Conservation (phyloP, 2,329 filamentous ascomycete species). For the Fusarium brevicatenulatum region DNA sequence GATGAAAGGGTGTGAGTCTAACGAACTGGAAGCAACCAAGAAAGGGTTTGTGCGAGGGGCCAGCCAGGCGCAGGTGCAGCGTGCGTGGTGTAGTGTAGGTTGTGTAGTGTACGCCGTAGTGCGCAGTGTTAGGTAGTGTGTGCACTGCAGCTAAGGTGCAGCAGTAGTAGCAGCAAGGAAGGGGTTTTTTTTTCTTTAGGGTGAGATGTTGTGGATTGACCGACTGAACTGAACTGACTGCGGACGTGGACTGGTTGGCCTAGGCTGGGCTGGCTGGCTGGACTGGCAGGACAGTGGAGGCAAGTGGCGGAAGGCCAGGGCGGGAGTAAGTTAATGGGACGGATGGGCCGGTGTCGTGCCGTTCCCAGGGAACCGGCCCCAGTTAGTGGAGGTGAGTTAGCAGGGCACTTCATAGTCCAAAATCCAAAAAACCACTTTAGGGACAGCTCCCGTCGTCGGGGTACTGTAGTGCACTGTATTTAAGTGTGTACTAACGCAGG, state of each 20-base stretch:
- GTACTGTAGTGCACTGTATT: constrained; percentile 12
- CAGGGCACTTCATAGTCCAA: constrained; percentile 6
- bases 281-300: background rate
- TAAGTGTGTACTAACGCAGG: background rate
- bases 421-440: constrained; percentile 24
- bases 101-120: background rate
- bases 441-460: constrained; percentile 11
- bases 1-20: constrained; percentile 23
- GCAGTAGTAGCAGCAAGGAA: constrained; percentile 38
- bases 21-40: background rate
- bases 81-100: background rate
- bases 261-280: background rate
- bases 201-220: constrained; percentile 7
- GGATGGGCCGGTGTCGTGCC: constrained; percentile 53
- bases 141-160: constrained; percentile 20
- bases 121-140: background rate
- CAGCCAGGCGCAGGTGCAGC: constrained; percentile 12
- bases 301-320: constrained; percentile 46
- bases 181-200: constrained; percentile 14
- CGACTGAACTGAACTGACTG: background rate
- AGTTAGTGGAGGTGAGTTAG: constrained; percentile 31
- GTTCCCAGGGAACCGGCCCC: constrained; percentile 50
- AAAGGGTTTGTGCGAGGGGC: constrained; percentile 24
- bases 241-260: background rate
- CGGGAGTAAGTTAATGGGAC: constrained; percentile 50